These are phyloP conservation scores for Trichophyton simii DNA, from an alignment of 2,329 filamentous ascomycete genomes.

Conservation along the genomic window DNA sequence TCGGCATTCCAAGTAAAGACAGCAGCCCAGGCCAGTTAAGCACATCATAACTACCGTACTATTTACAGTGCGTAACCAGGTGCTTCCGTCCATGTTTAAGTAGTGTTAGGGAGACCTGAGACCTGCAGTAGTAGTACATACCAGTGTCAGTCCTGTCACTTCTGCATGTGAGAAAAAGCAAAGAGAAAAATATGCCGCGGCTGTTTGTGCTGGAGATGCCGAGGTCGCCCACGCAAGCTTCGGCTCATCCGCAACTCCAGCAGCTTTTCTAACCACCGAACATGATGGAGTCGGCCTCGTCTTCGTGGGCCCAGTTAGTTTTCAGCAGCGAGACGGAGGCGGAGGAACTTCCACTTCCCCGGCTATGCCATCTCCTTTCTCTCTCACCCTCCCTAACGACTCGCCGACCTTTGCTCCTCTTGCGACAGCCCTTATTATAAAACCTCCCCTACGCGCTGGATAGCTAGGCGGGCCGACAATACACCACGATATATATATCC, in stretches of 20 bases:
- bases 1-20: too few species aligned
- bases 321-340: background rate
- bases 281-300: background rate
- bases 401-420: background rate
- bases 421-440: background rate
- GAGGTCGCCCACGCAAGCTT: background rate
- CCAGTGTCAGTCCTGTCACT: background rate
- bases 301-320: background rate
- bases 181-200: background rate
- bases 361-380: background rate
- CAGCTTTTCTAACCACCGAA: background rate
- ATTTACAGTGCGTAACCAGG: too few species aligned
- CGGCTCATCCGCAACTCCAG: background rate
- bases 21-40: too few species aligned
- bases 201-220: background rate
- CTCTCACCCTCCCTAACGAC: background rate
- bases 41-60: too few species aligned
- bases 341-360: background rate
- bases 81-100: too few species aligned
- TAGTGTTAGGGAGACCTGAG: too few species aligned
- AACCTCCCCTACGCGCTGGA: too few species aligned
- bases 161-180: background rate
- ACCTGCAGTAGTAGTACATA: too few species aligned
- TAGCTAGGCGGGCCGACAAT: background rate
- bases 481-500: background rate